Percentiles rank a stretch among this genome's conserved stretches.
Conservation (phyloP, 495 filamentous ascomycete genomes). For the Penicillium riverlandense region DNA sequence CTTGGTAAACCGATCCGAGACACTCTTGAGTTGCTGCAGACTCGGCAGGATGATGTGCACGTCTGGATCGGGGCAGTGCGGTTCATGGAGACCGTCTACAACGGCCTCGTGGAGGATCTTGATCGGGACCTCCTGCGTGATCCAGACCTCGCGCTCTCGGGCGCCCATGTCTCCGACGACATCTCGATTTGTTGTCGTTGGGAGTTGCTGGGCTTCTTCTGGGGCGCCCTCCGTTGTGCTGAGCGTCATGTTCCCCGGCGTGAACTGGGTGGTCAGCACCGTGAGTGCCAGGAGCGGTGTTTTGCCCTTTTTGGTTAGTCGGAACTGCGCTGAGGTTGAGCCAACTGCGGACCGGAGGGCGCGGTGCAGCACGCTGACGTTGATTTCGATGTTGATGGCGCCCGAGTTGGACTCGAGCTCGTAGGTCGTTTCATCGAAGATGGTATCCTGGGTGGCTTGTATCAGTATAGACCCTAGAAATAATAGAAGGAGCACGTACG, state of each 20-base stretch:
- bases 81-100: conserved; percentile 83
- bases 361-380: conserved; percentile 69
- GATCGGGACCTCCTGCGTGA: conserved; percentile 96
- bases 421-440: conserved; percentile 74
- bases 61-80: conserved; percentile 82
- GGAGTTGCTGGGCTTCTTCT: conserved; percentile 11
- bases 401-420: conserved; percentile 71
- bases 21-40: conserved; percentile 75
- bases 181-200: conserved; percentile 12
- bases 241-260: conserved; percentile 38
- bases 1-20: conserved; percentile 90
- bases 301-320: conserved; percentile 87
- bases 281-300: conserved; percentile 79
- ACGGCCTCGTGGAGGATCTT: conserved; percentile 72
- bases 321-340: conserved; percentile 69
- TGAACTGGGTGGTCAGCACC: conserved; percentile 54
- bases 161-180: conserved; percentile 40
- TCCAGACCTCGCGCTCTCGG: conserved; percentile 69
- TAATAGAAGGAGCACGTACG: conserved; percentile 42
- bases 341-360: conserved; percentile 78
- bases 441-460: conserved; percentile 51
- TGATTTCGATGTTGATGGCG: conserved; percentile 91
- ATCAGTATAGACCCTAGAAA: background rate
- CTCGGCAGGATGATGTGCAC: conserved; percentile 87
- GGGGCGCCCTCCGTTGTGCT: conserved; percentile 30